Percentiles rank a stretch among this genome's conserved stretches.
Evolutionary conservation across 352 stramenopile genomes (phyloP).

Genomic region (Thraustotheca clavata): DNA sequence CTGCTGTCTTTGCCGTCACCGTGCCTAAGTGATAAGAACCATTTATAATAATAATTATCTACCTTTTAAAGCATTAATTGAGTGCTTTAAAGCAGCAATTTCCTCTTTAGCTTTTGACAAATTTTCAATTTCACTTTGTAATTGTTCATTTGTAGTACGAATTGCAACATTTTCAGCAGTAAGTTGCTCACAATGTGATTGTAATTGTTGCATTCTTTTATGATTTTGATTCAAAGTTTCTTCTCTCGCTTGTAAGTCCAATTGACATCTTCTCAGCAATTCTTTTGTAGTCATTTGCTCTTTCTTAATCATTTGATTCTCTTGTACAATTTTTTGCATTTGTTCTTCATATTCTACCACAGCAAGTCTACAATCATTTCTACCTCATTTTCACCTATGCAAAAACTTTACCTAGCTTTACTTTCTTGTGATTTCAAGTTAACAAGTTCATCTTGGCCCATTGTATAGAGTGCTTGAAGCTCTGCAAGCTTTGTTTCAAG

Average conservation of each 20-base stretch:
- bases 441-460: constrained; percentile 64
- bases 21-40: constrained; percentile 14
- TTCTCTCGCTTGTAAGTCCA: constrained; percentile 46
- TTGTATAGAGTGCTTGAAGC: constrained; percentile 61
- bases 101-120: constrained; percentile 44
- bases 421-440: constrained; percentile 33
- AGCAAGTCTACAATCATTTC: constrained; percentile 24
- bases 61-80: constrained; percentile 62
- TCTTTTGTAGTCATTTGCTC: constrained; percentile 51
- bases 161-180: neutral
- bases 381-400: constrained; percentile 1
- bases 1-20: constrained; percentile 55
- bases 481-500: constrained; percentile 33
- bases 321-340: constrained; percentile 38
- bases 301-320: constrained; percentile 45
- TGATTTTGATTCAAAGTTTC: constrained; percentile 45
- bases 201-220: constrained; percentile 41
- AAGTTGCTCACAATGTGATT: constrained; percentile 19
- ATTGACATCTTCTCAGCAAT: constrained; percentile 29
- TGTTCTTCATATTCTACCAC: constrained; percentile 41
- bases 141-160: neutral
- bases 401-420: constrained; percentile 27
- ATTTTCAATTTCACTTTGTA: neutral
- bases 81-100: constrained; percentile 51
- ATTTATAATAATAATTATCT: neutral